Evolutionary conservation across 2,329 filamentous ascomycete species (phyloP), one percentile per base, ranked within the genome.

Genomic region (Amauroascus niger): DNA sequence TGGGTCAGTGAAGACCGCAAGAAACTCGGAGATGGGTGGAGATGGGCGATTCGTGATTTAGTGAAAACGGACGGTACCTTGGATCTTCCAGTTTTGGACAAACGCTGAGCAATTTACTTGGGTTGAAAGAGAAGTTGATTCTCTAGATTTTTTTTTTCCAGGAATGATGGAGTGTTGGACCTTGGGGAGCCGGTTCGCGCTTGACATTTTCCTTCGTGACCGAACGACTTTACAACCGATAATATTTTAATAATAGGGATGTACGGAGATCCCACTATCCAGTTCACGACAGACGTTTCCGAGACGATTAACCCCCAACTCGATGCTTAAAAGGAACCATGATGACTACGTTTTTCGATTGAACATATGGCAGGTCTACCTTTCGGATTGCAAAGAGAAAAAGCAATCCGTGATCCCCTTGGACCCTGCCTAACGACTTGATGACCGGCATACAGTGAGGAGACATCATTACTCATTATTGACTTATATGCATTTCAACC

Each of bases 1-100:
- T 98, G 93, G 93, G 80, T 91, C 59, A 79, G 79, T 49, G 72
- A 77, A 59, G 76, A 79, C 56, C 74, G 77, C 59, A 60, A 62
- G 24, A 64, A 61, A 52, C 61, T 67, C 40, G 74, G 74, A 56
- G 70, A 77, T 61, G 78, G 79, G 59, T 89, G 86, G 88, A 80
- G 85, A 69, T 94, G 88, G 89, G 82, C 82, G 47, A 86, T 81
- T 52, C 70, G 76, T 54, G 71, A 76, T 57, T 62, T 77, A 57
- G 73, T 74, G 52, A 61, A 63, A 35, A 47, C 33, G 16, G 51
- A 53, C n/a, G 16, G 2, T 14, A 18, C 22, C 13, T 41, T 48
- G 11, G 37, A 53, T n/a, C 22, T 20, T 47, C 32, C 33, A 26
- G 6, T 40, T 32, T 24, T 43, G 24, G 18, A 39, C 16, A 46